These are phyloP conservation scores for Eucalyptus leucophloia DNA, from an alignment of 345 rosid species.

Conservation along the genomic window DNA sequence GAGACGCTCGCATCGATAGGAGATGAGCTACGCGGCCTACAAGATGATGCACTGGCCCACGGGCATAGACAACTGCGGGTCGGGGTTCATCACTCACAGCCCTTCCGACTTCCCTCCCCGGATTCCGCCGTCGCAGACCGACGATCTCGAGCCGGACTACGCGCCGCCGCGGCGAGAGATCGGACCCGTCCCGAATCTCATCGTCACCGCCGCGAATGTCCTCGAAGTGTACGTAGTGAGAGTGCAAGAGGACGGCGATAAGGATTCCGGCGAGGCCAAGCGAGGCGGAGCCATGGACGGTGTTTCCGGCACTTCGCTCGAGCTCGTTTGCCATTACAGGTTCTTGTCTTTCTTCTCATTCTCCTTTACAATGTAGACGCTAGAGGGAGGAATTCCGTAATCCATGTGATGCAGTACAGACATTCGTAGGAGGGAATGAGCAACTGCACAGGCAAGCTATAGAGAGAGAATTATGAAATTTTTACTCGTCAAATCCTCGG, in stretches of 20 bases:
- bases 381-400: background rate
- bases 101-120: slow-evolving; percentile 47
- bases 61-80: slow-evolving; percentile 69
- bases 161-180: slow-evolving; percentile 33
- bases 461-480: background rate
- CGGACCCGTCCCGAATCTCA: slow-evolving; percentile 67
- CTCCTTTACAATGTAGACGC: background rate
- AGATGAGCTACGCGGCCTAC: slow-evolving; percentile 94
- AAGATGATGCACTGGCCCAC: slow-evolving; percentile 98
- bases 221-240: slow-evolving; percentile 80
- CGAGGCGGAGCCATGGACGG: slow-evolving; percentile 82
- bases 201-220: slow-evolving; percentile 64
- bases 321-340: slow-evolving; percentile 91
- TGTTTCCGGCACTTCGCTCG: slow-evolving; percentile 70
- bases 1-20: background rate
- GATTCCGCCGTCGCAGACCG: slow-evolving; percentile 34
- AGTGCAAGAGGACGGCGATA: slow-evolving; percentile 58
- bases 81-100: slow-evolving; percentile 78
- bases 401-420: background rate
- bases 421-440: background rate
- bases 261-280: slow-evolving; percentile 26
- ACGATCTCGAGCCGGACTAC: slow-evolving; percentile 62
- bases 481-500: background rate
- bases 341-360: background rate
- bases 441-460: background rate